phyloP scores from a whole-genome alignment of 164 flowering plant genomes.

The Nymphaea colorata region DNA sequence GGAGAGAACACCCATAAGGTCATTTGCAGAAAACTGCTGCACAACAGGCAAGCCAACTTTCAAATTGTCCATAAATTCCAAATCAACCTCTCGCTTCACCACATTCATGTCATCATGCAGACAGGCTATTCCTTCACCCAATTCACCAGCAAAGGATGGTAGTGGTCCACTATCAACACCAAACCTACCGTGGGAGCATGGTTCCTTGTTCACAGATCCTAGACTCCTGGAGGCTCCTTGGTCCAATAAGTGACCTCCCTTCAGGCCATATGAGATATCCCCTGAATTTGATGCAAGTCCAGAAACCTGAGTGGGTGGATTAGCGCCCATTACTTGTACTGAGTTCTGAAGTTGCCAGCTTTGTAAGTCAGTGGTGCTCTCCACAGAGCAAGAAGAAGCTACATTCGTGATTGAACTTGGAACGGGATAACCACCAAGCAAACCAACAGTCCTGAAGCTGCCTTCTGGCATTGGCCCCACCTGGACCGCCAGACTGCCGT shows the following conservation, averaged over 20 bases:
- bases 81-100: constrained; percentile 47
- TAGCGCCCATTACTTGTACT: constrained; percentile 7
- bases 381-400: constrained; percentile 30
- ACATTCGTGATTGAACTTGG: constrained; percentile 27
- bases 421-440: constrained; percentile 26
- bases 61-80: constrained; percentile 28
- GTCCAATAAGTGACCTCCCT: constrained; percentile 17
- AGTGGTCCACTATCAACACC: constrained; percentile 43
- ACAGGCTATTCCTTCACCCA: constrained; percentile 16
- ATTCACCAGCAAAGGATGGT: constrained; percentile 8
- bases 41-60: constrained; percentile 24
- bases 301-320: constrained; percentile 18
- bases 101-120: constrained; percentile 14
- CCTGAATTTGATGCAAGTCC: constrained; percentile 19
- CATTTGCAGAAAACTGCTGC: constrained; percentile 30
- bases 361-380: constrained; percentile 11
- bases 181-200: constrained; percentile 44
- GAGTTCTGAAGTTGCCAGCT: constrained; percentile 27
- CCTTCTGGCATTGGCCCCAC: constrained; percentile 22
- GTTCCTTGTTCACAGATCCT: constrained; percentile 44
- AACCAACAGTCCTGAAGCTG: constrained; percentile 18
- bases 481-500: constrained; percentile 25
- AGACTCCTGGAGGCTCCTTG: constrained; percentile 28
- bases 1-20: constrained; percentile 56
- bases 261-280: constrained; percentile 23